Evolutionary conservation across 75 land plant genomes (phyloP).

Genomic region (Pinus albicaulis): DNA sequence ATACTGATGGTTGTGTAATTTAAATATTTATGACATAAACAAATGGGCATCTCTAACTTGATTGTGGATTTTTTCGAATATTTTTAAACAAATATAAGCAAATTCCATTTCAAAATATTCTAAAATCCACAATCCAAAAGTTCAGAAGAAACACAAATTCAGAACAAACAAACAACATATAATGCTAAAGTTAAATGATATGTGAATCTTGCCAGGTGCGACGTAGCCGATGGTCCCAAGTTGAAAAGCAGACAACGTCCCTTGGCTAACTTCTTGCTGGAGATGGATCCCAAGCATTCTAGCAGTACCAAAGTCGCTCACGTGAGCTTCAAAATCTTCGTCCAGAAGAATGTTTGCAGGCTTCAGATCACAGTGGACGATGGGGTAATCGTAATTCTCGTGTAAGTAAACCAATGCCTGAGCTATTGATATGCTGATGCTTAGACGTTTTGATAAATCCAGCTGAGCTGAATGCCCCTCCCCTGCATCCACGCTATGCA

Average conservation of each 20-base stretch:
- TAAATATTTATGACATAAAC: background rate
- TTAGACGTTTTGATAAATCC: conserved; percentile 29
- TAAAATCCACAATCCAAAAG: no score
- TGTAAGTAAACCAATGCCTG: conserved; percentile 61
- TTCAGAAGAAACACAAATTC: no score
- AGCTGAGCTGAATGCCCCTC: conserved; percentile 20
- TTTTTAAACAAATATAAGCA: no score
- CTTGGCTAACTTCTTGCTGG: conserved; percentile 11
- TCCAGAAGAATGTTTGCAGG: conserved; percentile 81
- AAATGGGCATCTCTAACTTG: no score
- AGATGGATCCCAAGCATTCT: conserved; percentile 44
- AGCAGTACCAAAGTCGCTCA: conserved; percentile 72
- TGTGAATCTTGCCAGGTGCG: conserved; percentile 44
- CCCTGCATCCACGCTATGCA: conserved; percentile 32
- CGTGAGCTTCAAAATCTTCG: conserved; percentile 40
- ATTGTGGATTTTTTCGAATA: no score
- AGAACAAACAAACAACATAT: background rate
- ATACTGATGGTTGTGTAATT: background rate
- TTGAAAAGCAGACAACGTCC: conserved; percentile 44
- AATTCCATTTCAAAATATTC: no score
- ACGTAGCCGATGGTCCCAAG: conserved; percentile 69
- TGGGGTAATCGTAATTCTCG: conserved; percentile 42
- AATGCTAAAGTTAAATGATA: background rate
- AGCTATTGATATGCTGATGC: conserved; percentile 37
- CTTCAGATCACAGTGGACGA: conserved; percentile 80